phyloP scores from a whole-genome alignment of 106 monocot species.

The Dioscorea dumetorum region DNA sequence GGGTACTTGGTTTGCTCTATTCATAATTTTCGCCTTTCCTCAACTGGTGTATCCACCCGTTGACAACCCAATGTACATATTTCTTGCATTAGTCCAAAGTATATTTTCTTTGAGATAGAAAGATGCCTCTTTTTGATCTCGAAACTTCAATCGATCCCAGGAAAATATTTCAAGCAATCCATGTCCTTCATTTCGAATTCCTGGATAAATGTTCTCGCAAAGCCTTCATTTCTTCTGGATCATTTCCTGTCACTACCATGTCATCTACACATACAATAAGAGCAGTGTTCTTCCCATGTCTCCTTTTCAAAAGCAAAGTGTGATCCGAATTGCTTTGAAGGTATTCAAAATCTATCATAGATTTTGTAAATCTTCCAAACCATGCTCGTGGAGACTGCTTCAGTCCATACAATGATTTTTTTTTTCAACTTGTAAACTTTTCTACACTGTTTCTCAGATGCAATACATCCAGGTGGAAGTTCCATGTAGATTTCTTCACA shows the following conservation, averaged over 20 bases:
- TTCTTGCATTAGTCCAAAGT: constrained; percentile 7
- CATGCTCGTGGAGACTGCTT: constrained; percentile 13
- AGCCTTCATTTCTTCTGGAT: not conserved
- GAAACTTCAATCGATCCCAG: constrained; percentile 11
- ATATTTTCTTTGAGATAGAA: constrained; percentile 5
- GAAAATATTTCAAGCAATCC: constrained; percentile 4
- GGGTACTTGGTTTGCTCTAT: too few species aligned
- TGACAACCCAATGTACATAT: constrained; percentile 5
- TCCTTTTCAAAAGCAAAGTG: too few species aligned
- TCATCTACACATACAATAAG: constrained; percentile 14
- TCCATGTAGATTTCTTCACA: constrained; percentile 7
- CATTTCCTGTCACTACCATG: constrained; percentile 14
- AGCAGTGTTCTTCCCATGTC: too few species aligned
- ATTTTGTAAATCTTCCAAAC: constrained; percentile 17
- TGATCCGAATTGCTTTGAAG: constrained; percentile 15
- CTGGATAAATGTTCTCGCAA: not conserved
- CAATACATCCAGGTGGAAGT: constrained; percentile 7
- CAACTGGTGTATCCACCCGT: constrained; percentile 1
- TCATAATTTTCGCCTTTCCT: not conserved
- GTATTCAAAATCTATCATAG: constrained; percentile 9
- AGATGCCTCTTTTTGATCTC: not conserved
- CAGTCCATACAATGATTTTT: constrained; percentile 13
- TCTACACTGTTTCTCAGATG: not conserved
- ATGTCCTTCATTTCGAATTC: constrained; percentile 7
- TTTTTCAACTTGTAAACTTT: constrained; percentile 7